Conservation (phyloP, 2,329 filamentous ascomycete species). For the Stachybotrys echinatus region DNA sequence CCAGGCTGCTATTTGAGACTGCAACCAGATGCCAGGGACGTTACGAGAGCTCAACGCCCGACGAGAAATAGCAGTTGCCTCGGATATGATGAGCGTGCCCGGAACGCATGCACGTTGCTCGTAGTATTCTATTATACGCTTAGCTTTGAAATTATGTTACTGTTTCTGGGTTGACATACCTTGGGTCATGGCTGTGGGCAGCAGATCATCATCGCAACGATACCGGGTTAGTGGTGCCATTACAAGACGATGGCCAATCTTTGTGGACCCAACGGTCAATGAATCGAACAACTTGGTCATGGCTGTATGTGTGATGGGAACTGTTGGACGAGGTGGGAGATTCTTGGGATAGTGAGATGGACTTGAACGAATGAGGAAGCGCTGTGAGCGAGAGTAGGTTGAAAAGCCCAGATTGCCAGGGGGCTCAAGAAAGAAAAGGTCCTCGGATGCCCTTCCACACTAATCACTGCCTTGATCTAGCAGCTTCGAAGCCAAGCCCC, state of each 20-base stretch:
- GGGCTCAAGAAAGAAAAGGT: no score
- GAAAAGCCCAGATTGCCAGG: no score
- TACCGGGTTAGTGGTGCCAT: slow-evolving; percentile 53
- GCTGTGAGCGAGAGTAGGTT: no score
- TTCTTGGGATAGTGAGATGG: no score
- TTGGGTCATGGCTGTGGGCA: slow-evolving; percentile 9
- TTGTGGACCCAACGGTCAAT: slow-evolving; percentile 30
- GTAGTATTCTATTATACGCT: slow-evolving; percentile 18
- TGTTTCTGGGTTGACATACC: neutral
- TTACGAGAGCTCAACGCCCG: slow-evolving; percentile 19
- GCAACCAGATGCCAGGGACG: slow-evolving; percentile 51
- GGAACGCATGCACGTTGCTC: slow-evolving; percentile 25
- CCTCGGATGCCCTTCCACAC: no score
- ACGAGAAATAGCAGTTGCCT: slow-evolving; percentile 47
- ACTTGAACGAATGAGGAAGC: no score
- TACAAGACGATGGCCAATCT: slow-evolving; percentile 38
- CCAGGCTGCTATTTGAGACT: slow-evolving; percentile 54
- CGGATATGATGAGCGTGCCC: slow-evolving; percentile 47
- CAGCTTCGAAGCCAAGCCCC: no score
- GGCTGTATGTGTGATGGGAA: no score
- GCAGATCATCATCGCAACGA: slow-evolving; percentile 36
- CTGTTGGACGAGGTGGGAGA: no score
- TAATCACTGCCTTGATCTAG: no score
- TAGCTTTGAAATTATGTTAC: neutral
- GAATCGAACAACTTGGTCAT: slow-evolving; percentile 16